These are phyloP conservation scores for Beauveria sp. DNA, from an alignment of 2,329 filamentous ascomycete species.

Conservation along the genomic window DNA sequence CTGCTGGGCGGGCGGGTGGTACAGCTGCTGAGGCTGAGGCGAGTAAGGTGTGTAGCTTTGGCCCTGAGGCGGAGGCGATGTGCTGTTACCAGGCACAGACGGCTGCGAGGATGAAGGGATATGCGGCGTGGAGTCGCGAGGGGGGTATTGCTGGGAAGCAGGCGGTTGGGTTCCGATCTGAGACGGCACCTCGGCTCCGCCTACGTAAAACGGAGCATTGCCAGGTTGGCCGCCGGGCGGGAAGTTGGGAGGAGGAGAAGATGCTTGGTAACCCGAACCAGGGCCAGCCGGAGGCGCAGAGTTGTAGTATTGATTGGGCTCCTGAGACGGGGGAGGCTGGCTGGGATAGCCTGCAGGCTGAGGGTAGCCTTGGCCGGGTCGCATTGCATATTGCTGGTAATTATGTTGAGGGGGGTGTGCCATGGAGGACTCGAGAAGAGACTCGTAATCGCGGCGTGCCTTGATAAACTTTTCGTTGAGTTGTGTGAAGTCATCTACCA, in stretches of 20 bases:
- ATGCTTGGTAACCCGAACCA: conserved; percentile 40
- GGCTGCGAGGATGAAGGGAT: conserved; percentile 39
- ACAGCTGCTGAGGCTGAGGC: conserved; percentile 21
- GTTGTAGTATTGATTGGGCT: conserved; percentile 63
- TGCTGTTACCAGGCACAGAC: conserved; percentile 43
- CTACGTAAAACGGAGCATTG: conserved; percentile 58
- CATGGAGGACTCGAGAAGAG: conserved; percentile 94
- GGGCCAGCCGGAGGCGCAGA: conserved; percentile 38
- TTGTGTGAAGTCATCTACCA: conserved; percentile 89
- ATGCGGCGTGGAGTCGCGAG: conserved; percentile 43
- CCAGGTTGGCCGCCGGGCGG: conserved; percentile 43
- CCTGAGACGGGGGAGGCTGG: conserved; percentile 41
- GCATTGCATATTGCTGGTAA: conserved; percentile 62
- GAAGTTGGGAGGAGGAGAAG: conserved; percentile 47
- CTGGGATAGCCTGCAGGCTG: conserved; percentile 31
- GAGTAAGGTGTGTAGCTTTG: conserved; percentile 38
- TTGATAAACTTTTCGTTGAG: conserved; percentile 99
- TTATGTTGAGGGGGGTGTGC: conserved; percentile 76
- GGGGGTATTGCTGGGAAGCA: conserved; percentile 35
- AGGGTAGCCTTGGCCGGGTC: conserved; percentile 42
- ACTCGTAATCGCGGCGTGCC: conserved; percentile 91
- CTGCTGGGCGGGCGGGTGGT: conserved; percentile 35
- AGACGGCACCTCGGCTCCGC: conserved; percentile 47
- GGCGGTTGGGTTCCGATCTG: conserved; percentile 21
- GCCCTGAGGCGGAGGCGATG: conserved; percentile 41